Evolutionary conservation across 768 basidiomycete species (phyloP).

Genomic region (Suillus subluteus): DNA sequence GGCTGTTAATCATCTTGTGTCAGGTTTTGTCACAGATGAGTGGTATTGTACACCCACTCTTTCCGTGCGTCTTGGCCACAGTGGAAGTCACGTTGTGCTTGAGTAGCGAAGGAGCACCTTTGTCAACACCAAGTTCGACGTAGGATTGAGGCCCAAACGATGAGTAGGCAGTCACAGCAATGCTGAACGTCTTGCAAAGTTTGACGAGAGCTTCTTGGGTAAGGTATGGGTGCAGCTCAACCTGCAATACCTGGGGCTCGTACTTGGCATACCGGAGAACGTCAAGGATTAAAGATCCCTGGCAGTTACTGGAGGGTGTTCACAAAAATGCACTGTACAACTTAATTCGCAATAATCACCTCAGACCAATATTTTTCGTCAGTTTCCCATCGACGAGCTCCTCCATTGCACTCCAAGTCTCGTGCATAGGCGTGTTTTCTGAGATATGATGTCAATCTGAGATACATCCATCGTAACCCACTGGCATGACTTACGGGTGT

Average conservation of each 20-base stretch:
- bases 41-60: constrained; percentile 42
- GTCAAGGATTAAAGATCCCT: constrained; percentile 73
- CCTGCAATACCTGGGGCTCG: constrained; percentile 59
- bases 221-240: constrained; percentile 63
- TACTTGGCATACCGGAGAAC: constrained; percentile 77
- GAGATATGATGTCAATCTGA: constrained; percentile 10
- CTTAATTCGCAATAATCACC: constrained; percentile 40
- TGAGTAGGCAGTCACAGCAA: constrained; percentile 59
- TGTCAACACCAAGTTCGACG: constrained; percentile 67
- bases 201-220: constrained; percentile 50
- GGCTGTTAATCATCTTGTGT: constrained; percentile 19
- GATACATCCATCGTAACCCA: not conserved
- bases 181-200: constrained; percentile 46
- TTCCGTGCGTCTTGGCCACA: constrained; percentile 54
- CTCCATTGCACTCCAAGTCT: constrained; percentile 88
- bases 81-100: constrained; percentile 46
- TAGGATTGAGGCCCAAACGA: constrained; percentile 59
- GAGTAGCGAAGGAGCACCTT: constrained; percentile 55
- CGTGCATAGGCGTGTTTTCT: constrained; percentile 73
- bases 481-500: constrained; percentile 50
- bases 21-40: not conserved
- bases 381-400: constrained; percentile 70
- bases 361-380: constrained; percentile 80
- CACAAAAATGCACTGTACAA: not conserved
- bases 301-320: constrained; percentile 61